Conservation (phyloP, 177 flowering plant species). For the Vitis hybrid region DNA sequence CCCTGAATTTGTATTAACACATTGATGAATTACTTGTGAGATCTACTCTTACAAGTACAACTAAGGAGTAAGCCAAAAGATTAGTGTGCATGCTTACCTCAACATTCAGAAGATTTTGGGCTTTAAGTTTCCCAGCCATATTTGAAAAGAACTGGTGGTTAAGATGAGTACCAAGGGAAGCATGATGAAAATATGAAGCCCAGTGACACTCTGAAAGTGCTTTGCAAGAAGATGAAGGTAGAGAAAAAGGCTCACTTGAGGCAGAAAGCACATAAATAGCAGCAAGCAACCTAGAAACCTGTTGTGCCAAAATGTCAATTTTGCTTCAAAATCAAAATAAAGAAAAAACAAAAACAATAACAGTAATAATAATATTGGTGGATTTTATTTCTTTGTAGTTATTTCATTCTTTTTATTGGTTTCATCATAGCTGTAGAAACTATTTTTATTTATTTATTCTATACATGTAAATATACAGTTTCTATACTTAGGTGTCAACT, state of each 20-base stretch:
- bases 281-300: constrained; percentile 87
- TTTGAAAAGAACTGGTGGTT: constrained; percentile 49
- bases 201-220: constrained; percentile 59
- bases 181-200: constrained; percentile 97
- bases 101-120: constrained; percentile 17
- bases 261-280: constrained; percentile 47
- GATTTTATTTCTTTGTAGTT: neutral
- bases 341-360: neutral
- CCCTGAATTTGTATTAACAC: no score
- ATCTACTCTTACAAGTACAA: no score
- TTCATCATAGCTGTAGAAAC: no score
- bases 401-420: no score
- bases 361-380: no score
- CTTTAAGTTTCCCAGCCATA: constrained; percentile 27
- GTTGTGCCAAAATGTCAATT: constrained; percentile 13
- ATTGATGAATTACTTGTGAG: no score
- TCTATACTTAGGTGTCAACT: no score
- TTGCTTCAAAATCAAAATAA: neutral
- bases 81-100: constrained; percentile 38
- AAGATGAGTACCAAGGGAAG: constrained; percentile 76
- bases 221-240: constrained; percentile 34
- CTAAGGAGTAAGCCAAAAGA: neutral
- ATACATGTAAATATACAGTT: no score
- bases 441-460: no score
- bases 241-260: constrained; percentile 34